A percentile compares a stretch with the other conserved stretches of the same genome.
Conservation (phyloP, 169 alveolate species). For the Cryptosporidium tyzzeri region DNA sequence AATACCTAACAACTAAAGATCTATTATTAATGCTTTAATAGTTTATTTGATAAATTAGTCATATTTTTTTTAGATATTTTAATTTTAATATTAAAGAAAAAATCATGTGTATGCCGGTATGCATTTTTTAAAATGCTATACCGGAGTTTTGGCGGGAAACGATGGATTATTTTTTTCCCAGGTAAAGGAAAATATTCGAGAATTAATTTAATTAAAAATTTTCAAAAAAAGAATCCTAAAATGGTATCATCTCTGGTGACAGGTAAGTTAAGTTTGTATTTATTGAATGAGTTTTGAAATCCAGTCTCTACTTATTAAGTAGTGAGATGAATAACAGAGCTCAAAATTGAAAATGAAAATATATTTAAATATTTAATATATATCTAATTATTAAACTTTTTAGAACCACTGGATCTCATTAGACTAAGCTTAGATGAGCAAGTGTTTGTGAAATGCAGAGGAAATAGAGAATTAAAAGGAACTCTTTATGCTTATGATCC, state of each 20-base stretch:
- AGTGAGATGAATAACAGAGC: background rate
- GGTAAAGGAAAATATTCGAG: background rate
- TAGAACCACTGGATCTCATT: constrained; percentile 92
- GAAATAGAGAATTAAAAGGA: constrained; percentile 91
- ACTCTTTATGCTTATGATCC: constrained; percentile 92
- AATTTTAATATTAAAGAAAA: background rate
- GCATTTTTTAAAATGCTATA: background rate
- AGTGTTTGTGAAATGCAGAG: constrained; percentile 90
- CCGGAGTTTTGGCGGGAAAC: constrained; percentile 4
- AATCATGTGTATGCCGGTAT: constrained; percentile 1
- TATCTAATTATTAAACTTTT: background rate
- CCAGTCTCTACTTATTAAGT: background rate
- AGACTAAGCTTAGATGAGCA: constrained; percentile 90
- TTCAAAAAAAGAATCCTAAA: background rate
- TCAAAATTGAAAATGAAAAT: background rate
- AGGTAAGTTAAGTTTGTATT: constrained; percentile 55
- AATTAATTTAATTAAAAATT: background rate
- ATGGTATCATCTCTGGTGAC: constrained; percentile 68
- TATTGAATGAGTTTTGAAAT: background rate
- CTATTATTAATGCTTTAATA: background rate
- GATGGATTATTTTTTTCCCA: background rate
- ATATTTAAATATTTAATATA: background rate
- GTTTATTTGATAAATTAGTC: background rate
- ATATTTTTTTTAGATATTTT: background rate
- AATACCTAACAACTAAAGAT: no score